Conservation (phyloP, 2,329 filamentous ascomycete genomes). For the Neoscytalidium dimidiatum region DNA sequence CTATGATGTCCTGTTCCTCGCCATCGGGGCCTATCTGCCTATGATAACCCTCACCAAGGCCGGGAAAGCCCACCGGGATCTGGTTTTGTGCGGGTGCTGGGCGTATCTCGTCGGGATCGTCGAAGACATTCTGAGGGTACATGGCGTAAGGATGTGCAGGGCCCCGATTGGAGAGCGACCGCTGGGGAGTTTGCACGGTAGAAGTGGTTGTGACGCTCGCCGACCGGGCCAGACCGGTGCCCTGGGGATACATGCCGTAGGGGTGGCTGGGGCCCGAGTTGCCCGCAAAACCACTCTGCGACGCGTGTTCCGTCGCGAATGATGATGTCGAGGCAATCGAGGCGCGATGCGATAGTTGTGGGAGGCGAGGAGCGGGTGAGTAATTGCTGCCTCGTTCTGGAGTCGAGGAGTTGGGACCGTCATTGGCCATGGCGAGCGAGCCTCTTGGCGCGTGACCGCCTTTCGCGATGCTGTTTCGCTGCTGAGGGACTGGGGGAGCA, state of each 20-base stretch:
- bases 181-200: slow-evolving; percentile 62
- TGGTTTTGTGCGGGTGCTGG: slow-evolving; percentile 26
- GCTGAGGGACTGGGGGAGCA: not conserved
- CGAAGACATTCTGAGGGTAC: slow-evolving; percentile 79
- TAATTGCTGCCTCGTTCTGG: slow-evolving; percentile 28
- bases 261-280: slow-evolving; percentile 74
- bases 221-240: slow-evolving; percentile 56
- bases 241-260: slow-evolving; percentile 82
- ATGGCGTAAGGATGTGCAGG: slow-evolving; percentile 85
- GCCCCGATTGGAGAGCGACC: slow-evolving; percentile 60
- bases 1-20: slow-evolving; percentile 86
- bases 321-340: slow-evolving; percentile 44
- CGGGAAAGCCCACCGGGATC: slow-evolving; percentile 76
- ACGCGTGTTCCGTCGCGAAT: slow-evolving; percentile 41
- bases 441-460: slow-evolving; percentile 28
- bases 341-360: slow-evolving; percentile 33
- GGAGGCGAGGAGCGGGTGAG: slow-evolving; percentile 23
- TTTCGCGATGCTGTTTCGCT: slow-evolving; percentile 41
- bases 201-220: slow-evolving; percentile 72
- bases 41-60: slow-evolving; percentile 66
- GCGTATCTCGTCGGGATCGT: slow-evolving; percentile 43
- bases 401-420: slow-evolving; percentile 22
- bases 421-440: slow-evolving; percentile 24
- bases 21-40: slow-evolving; percentile 75
- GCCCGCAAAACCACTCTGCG: slow-evolving; percentile 68